Percentiles rank a stretch among this genome's conserved stretches.
Evolutionary conservation across 257 asterid genomes (phyloP).

Genomic region (Ligustrum vulgare): DNA sequence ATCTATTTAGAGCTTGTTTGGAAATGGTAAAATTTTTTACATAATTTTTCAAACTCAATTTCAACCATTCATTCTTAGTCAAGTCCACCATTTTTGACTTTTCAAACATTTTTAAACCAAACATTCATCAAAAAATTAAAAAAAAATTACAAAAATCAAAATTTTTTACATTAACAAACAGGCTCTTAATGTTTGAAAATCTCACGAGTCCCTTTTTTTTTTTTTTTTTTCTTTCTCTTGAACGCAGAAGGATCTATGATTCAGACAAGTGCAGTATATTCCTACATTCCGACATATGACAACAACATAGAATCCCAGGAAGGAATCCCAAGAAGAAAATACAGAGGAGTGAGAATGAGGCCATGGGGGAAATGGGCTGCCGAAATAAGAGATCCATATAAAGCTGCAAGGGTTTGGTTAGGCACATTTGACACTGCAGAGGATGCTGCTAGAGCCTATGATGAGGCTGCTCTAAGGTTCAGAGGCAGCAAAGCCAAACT

Average conservation of each 20-base stretch:
- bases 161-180: no score
- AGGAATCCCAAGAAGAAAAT: slow-evolving; percentile 19
- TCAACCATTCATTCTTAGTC: no score
- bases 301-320: slow-evolving; percentile 15
- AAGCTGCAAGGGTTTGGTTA: slow-evolving; percentile 54
- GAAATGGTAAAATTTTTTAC: no score
- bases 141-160: no score
- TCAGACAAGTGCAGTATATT: slow-evolving; percentile 34
- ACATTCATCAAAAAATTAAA: no score
- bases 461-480: slow-evolving; percentile 53
- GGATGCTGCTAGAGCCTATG: slow-evolving; percentile 60
- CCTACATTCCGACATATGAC: slow-evolving; percentile 31
- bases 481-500: slow-evolving; percentile 61
- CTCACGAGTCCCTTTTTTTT: background rate
- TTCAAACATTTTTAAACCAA: no score
- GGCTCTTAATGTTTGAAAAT: background rate
- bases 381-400: slow-evolving; percentile 48
- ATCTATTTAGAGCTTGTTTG: no score
- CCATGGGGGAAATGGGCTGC: slow-evolving; percentile 74
- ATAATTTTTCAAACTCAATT: no score
- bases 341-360: slow-evolving; percentile 53
- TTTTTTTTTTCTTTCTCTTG: no score
- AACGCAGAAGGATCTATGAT: slow-evolving; percentile 16
- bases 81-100: no score
- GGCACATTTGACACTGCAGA: slow-evolving; percentile 62